phyloP scores from a whole-genome alignment of 1,284 basidiomycete genomes.

The Sanghuangporus weigelae region DNA sequence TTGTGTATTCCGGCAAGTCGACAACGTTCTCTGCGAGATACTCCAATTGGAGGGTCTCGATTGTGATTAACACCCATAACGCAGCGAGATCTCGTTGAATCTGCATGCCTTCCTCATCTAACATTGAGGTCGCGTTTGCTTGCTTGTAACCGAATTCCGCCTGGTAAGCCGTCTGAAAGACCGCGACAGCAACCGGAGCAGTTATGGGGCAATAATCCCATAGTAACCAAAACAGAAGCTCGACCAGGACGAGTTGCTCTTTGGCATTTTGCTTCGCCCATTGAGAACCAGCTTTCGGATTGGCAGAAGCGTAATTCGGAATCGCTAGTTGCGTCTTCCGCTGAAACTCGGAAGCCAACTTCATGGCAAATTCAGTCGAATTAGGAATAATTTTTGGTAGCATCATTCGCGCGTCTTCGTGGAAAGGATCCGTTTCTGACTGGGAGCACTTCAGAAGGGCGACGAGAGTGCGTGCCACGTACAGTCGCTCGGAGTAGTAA shows the following conservation, averaged over 20 bases:
- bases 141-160: conserved; percentile 68
- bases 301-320: conserved; percentile 44
- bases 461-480: conserved; percentile 54
- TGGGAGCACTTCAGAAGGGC: conserved; percentile 62
- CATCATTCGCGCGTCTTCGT: conserved; percentile 47
- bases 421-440: conserved; percentile 45
- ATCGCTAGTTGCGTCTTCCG: conserved; percentile 48
- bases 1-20: conserved; percentile 46
- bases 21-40: conserved; percentile 54
- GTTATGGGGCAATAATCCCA: conserved; percentile 71
- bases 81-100: conserved; percentile 63
- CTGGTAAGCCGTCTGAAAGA: conserved; percentile 61
- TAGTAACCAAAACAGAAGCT: conserved; percentile 82
- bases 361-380: conserved; percentile 48
- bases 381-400: conserved; percentile 61
- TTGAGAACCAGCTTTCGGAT: conserved; percentile 56
- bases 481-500: conserved; percentile 76
- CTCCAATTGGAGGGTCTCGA: conserved; percentile 81
- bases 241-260: conserved; percentile 77
- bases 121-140: conserved; percentile 56
- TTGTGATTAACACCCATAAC: conserved; percentile 70
- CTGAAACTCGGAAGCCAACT: conserved; percentile 54
- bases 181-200: conserved; percentile 52
- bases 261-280: conserved; percentile 79
- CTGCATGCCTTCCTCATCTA: conserved; percentile 69